Conservation (phyloP, 208 protist species). For the Vickermania spadyakhi region DNA sequence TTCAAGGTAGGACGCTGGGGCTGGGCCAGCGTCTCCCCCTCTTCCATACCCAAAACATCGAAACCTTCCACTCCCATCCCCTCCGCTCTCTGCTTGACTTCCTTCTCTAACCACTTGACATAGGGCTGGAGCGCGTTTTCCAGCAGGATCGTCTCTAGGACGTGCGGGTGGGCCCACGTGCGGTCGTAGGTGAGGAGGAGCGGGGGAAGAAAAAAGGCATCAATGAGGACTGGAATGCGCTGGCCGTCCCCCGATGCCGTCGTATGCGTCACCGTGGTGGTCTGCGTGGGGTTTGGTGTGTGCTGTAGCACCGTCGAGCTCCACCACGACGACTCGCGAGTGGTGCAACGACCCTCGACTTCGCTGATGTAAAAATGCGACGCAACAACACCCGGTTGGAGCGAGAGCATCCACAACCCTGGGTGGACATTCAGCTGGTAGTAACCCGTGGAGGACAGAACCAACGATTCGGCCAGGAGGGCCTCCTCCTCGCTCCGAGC, state of each 20-base stretch:
- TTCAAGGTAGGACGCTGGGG: slow-evolving; percentile 90
- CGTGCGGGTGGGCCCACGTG: slow-evolving; percentile 5
- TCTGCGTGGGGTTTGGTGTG: not conserved
- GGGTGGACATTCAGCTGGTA: slow-evolving; percentile 94
- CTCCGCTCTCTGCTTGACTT: slow-evolving; percentile 10
- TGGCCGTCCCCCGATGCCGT: not conserved
- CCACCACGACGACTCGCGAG: slow-evolving; percentile 3
- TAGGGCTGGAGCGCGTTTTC: slow-evolving; percentile 7
- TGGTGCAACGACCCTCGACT: slow-evolving; percentile 15
- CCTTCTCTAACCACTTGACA: too few species aligned
- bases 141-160: not conserved
- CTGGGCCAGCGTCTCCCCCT: not conserved
- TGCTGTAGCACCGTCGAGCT: slow-evolving; percentile 6
- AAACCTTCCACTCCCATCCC: slow-evolving; percentile 18
- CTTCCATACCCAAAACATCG: slow-evolving; percentile 3
- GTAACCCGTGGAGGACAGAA: slow-evolving; percentile 96
- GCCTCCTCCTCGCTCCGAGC: not conserved
- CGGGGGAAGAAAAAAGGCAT: slow-evolving; percentile 6
- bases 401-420: slow-evolving; percentile 75
- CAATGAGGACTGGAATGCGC: slow-evolving; percentile 1
- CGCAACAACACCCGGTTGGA: slow-evolving; percentile 54
- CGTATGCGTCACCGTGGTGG: not conserved
- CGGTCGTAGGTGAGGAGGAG: not conserved
- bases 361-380: slow-evolving; percentile 41
- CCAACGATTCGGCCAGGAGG: slow-evolving; percentile 86